phyloP scores from a whole-genome alignment of 169 alveolate species.

The Perkinsus marinus region DNA sequence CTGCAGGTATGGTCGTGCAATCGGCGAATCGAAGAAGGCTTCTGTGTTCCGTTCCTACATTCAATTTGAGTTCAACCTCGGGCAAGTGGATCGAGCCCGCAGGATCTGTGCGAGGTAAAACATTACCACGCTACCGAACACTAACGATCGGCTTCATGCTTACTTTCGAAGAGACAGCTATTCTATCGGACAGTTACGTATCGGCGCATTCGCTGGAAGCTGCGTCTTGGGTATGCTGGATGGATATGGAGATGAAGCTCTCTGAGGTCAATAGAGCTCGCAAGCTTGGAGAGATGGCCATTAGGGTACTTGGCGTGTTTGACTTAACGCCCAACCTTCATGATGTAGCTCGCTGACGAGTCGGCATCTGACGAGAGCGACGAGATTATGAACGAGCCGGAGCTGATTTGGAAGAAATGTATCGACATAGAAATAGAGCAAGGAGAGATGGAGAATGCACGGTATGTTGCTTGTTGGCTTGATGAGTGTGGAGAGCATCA shows the following conservation, averaged over 20 bases:
- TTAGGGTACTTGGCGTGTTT: background rate
- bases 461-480: background rate
- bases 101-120: background rate
- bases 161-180: too few relatives aligned
- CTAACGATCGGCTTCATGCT: background rate
- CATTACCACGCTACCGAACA: background rate
- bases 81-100: background rate
- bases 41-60: background rate
- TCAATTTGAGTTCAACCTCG: background rate
- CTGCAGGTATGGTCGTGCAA: background rate
- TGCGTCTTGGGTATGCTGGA: background rate
- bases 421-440: constrained; percentile 47
- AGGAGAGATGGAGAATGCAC: constrained; percentile 38
- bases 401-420: constrained; percentile 44
- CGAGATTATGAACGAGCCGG: background rate
- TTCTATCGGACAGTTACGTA: background rate
- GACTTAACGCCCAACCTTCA: background rate
- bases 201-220: background rate
- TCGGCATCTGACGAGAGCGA: background rate
- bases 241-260: background rate
- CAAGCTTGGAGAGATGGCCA: background rate
- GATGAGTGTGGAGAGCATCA: background rate
- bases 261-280: background rate
- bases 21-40: background rate
- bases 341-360: background rate